Evolutionary conservation across 257 asterid genomes (phyloP), one percentile per base, ranked within the genome.

Genomic region (Solanum okadae): DNA sequence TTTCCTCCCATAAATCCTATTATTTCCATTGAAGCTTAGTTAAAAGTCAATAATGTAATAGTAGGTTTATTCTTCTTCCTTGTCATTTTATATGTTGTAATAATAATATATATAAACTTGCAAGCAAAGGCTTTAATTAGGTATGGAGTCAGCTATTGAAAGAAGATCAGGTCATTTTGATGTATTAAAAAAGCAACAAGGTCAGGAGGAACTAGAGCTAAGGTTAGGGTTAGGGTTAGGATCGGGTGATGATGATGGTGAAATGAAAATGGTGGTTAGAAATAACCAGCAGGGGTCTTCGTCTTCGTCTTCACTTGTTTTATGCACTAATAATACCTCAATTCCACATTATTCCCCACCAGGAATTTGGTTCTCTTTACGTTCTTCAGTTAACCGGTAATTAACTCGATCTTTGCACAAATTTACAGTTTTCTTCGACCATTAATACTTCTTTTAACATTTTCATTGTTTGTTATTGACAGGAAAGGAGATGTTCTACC

Each of bases 401-500:
- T 42, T 42, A 42, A 67, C 35, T n/a, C n/a, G n/a, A n/a, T 16
- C 23, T 61, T 6, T 52, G n/a, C 63, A 52, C n/a, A 52, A 52
- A 52, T 52, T 52, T 52, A 18, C 63, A 52, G 18, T 18, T 18
- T 52, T 52, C n/a, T 18, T 52, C n/a, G 7, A 15, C 2, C 56
- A 14, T 46, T 46, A 46, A 52, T 52, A 52, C 10, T 46, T 46
- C 56, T 52, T 49, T 49, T 49, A 52, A 52, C 63, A 52, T 52
- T 52, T 52, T 8, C 22, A 38, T 22, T n/a, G n/a, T 68, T 34
- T 76, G 61, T 22, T 27, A 63, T 86, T 78, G 20, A 31, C 87
- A 89, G 89, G 85, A 71, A 78, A 33, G 90, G 90, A 83, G 85
- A 86, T 37, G 70, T 46, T 67, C 84, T 86, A 23, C 88, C 88